Conservation (phyloP, 108 stramenopile genomes). For the Schizochytrium sp. region DNA sequence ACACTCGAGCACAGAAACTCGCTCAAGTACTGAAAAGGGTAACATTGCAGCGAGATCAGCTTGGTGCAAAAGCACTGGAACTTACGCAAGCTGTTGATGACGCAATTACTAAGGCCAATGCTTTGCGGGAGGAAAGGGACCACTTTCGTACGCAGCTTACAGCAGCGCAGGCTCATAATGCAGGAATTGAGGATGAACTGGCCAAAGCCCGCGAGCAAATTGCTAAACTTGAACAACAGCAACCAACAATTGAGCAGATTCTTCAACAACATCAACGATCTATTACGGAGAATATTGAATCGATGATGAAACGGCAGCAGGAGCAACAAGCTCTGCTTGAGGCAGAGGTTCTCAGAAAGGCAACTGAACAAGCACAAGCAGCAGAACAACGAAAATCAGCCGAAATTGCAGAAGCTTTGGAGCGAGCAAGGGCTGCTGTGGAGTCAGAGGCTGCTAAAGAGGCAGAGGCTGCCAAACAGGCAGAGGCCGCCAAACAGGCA, state of each 20-base stretch:
- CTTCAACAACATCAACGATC: conserved; percentile 18
- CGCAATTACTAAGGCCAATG: background rate
- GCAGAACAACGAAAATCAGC: no score
- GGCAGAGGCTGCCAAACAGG: no score
- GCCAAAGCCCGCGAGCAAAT: background rate
- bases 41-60: background rate
- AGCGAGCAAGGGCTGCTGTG: no score
- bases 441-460: no score
- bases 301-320: conserved; percentile 5
- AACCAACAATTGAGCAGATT: conserved; percentile 2
- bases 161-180: background rate
- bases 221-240: background rate
- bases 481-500: no score
- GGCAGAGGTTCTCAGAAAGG: no score
- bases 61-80: background rate
- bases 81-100: background rate
- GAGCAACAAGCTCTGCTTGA: background rate
- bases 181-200: background rate
- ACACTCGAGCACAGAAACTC: background rate
- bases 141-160: conserved; percentile 8
- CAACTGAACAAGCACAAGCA: no score
- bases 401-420: no score
- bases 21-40: background rate
- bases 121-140: background rate
- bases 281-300: background rate